Conservation (phyloP, 306 rosid species). For the Myrica gale region DNA sequence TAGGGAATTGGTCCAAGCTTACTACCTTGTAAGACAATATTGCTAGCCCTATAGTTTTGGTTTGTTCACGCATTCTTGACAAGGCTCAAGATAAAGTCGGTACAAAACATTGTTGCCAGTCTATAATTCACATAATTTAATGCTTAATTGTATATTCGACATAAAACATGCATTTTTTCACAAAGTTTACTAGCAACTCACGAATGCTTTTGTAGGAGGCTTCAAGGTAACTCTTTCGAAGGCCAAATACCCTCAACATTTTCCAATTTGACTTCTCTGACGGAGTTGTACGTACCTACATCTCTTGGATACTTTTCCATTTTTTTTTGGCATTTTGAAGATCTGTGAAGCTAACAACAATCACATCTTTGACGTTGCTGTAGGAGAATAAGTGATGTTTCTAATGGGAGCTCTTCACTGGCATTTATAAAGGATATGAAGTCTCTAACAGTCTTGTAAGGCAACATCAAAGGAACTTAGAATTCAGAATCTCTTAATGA, state of each 20-base stretch:
- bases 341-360: slow-evolving; percentile 27
- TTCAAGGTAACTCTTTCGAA: slow-evolving; percentile 79
- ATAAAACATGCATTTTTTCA: slow-evolving; percentile 3
- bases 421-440: slow-evolving; percentile 60
- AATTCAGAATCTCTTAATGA: slow-evolving; percentile 3
- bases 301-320: slow-evolving; percentile 10
- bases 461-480: slow-evolving; percentile 10
- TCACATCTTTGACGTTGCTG: slow-evolving; percentile 23
- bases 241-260: slow-evolving; percentile 66
- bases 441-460: slow-evolving; percentile 62
- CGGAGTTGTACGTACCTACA: slow-evolving; percentile 56
- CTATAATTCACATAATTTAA: neutral
- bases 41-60: neutral
- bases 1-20: slow-evolving; percentile 70
- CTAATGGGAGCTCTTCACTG: slow-evolving; percentile 73
- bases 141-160: neutral
- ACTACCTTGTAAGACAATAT: slow-evolving; percentile 50
- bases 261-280: slow-evolving; percentile 62
- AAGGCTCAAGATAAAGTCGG: neutral
- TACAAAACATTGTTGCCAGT: neutral
- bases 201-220: slow-evolving; percentile 49
- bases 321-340: neutral
- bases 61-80: neutral
- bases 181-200: neutral
- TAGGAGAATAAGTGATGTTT: slow-evolving; percentile 61